A percentile compares a stretch with the other conserved stretches of the same genome.
These are phyloP conservation scores for Diaporthe capsici DNA, from an alignment of 2,329 filamentous ascomycete genomes.

Conservation along the genomic window DNA sequence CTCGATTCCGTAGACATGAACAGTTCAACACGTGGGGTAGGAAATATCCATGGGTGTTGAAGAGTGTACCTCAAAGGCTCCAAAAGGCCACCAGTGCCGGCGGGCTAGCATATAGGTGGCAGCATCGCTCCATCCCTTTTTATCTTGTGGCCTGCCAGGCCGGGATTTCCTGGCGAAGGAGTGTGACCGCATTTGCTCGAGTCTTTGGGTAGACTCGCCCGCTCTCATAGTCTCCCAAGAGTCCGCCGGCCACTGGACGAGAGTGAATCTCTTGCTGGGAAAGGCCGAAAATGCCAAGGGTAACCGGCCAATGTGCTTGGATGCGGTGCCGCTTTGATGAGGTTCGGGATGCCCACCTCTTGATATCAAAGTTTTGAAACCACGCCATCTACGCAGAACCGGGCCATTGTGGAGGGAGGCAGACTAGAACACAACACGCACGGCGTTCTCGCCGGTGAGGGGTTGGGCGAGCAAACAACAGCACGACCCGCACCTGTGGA, in stretches of 20 bases:
- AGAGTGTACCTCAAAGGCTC: not conserved
- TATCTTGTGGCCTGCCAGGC: not conserved
- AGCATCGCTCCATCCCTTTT: not conserved
- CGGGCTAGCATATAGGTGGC: too few species aligned
- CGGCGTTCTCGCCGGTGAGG: conserved; percentile 21
- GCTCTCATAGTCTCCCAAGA: too few species aligned
- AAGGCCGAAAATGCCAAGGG: not conserved
- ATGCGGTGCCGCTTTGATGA: not conserved
- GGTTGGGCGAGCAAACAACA: not conserved
- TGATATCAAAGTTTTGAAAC: not conserved
- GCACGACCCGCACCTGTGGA: not conserved
- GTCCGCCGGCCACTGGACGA: not conserved
- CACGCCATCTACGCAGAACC: not conserved
- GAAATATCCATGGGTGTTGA: not conserved
- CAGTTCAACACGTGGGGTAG: not conserved
- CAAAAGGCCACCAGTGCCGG: too few species aligned
- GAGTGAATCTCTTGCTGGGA: not conserved
- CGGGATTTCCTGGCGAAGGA: not conserved
- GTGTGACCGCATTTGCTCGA: not conserved
- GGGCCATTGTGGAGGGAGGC: not conserved
- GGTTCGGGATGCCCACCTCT: not conserved
- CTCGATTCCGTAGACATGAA: not conserved
- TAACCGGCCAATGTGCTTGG: not conserved
- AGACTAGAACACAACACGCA: not conserved
- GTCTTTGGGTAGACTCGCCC: not conserved